Conservation (phyloP, 257 asterid species). For the Ajuga chamaepitys region DNA sequence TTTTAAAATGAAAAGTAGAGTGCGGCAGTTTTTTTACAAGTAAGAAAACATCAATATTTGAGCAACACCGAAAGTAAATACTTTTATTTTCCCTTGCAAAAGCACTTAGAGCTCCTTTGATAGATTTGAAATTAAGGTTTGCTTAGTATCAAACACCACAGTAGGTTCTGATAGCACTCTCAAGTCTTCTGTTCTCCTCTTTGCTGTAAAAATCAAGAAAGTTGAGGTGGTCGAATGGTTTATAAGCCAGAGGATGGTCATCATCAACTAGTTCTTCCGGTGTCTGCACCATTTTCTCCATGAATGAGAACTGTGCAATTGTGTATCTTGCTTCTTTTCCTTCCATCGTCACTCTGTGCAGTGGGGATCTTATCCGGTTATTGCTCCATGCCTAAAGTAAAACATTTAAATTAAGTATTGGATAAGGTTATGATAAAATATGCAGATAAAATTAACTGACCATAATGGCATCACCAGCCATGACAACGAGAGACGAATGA, state of each 20-base stretch:
- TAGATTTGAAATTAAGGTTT: too few relatives aligned
- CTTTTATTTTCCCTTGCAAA: too few relatives aligned
- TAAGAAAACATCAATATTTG: too few relatives aligned
- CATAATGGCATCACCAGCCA: conserved; percentile 76
- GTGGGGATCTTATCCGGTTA: conserved; percentile 34
- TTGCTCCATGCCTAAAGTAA: conserved; percentile 52
- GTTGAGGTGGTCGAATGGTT: conserved; percentile 44
- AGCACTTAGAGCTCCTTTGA: too few relatives aligned
- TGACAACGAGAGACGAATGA: conserved; percentile 51
- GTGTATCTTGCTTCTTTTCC: conserved; percentile 40
- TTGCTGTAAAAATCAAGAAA: conserved; percentile 35
- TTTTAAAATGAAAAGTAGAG: too few relatives aligned
- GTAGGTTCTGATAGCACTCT: too few relatives aligned
- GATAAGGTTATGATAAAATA: too few relatives aligned
- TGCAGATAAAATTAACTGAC: conserved; percentile 15
- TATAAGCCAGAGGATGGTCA: conserved; percentile 40
- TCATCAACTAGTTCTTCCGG: conserved; percentile 44
- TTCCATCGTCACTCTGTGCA: conserved; percentile 40
- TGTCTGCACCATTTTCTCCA: conserved; percentile 31
- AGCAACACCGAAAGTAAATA: too few relatives aligned
- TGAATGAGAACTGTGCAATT: conserved; percentile 35
- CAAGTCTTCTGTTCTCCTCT: too few relatives aligned
- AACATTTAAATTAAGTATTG: not conserved
- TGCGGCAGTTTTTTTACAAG: too few relatives aligned
- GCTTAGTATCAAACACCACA: too few relatives aligned